Conservation (phyloP, 805 yeast species). For the Metschnikowia koreensis region DNA sequence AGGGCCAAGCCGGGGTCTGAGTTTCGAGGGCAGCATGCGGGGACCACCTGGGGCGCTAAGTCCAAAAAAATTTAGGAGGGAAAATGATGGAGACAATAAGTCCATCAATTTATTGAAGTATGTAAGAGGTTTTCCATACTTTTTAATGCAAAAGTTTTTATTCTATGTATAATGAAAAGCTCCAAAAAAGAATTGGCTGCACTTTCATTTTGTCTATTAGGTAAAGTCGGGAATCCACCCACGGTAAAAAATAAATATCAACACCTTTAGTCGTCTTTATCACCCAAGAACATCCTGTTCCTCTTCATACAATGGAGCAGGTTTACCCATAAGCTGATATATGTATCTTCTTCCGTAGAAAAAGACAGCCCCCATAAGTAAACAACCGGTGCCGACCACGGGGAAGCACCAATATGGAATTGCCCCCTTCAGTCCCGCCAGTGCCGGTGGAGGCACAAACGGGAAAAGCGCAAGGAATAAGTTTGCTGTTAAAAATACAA, state of each 20-base stretch:
- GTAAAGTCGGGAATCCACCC: too few relatives aligned
- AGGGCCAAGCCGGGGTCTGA: not conserved
- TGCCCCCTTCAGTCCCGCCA: constrained; percentile 20
- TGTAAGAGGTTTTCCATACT: too few relatives aligned
- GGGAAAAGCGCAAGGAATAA: constrained; percentile 54
- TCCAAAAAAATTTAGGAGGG: not conserved
- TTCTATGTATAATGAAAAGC: not conserved
- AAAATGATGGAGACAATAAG: too few relatives aligned
- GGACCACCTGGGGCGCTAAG: not conserved
- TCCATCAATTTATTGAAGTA: too few relatives aligned
- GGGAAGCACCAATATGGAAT: constrained; percentile 63
- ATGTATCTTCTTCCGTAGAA: constrained; percentile 15
- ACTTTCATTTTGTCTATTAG: too few relatives aligned
- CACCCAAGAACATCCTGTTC: not conserved
- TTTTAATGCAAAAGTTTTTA: too few relatives aligned
- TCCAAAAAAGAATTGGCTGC: too few relatives aligned
- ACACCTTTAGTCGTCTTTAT: not conserved
- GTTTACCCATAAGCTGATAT: constrained; percentile 7
- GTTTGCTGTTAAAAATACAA: constrained; percentile 45
- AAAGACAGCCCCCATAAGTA: constrained; percentile 41
- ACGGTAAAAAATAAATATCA: too few relatives aligned
- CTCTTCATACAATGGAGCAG: constrained; percentile 19
- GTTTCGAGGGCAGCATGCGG: not conserved
- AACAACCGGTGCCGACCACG: constrained; percentile 47
- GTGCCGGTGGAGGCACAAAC: constrained; percentile 51